phyloP scores from a whole-genome alignment of 164 flowering plant genomes.

The Chimonanthus salicifolius region DNA sequence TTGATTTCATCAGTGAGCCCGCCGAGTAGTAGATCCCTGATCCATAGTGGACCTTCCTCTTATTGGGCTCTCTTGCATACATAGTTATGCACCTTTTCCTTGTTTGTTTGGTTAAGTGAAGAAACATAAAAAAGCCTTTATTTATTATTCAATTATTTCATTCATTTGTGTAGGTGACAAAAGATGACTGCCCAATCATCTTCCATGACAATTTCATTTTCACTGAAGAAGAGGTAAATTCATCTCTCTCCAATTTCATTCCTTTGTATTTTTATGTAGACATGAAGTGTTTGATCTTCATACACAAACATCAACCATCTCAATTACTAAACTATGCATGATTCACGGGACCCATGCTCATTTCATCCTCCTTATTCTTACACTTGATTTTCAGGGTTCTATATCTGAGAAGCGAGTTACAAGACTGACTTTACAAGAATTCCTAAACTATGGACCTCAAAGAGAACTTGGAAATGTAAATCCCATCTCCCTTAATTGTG shows the following conservation, averaged over 20 bases:
- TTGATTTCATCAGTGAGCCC: too few species aligned
- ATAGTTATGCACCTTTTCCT: too few species aligned
- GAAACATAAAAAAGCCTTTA: too few species aligned
- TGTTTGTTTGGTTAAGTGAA: too few species aligned
- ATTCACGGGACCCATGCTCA: background rate
- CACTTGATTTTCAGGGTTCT: conserved; percentile 43
- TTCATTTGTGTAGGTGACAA: conserved; percentile 64
- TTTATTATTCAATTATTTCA: too few species aligned
- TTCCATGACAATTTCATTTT: conserved; percentile 76
- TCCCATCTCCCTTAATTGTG: background rate
- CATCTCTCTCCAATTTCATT: background rate
- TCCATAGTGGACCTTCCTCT: too few species aligned
- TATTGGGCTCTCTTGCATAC: too few species aligned
- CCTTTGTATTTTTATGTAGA: too few species aligned
- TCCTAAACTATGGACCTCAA: conserved; percentile 74
- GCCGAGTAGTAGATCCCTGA: too few species aligned
- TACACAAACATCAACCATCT: too few species aligned
- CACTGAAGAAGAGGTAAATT: conserved; percentile 43
- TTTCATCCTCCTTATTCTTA: background rate
- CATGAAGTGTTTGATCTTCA: background rate
- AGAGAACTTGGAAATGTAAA: conserved; percentile 34
- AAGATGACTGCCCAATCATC: conserved; percentile 69
- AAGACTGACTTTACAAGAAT: conserved; percentile 55
- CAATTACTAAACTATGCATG: too few species aligned
- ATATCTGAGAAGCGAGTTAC: conserved; percentile 66